phyloP scores from a whole-genome alignment of 495 filamentous ascomycete species.

The Sordaria brevicollis region DNA sequence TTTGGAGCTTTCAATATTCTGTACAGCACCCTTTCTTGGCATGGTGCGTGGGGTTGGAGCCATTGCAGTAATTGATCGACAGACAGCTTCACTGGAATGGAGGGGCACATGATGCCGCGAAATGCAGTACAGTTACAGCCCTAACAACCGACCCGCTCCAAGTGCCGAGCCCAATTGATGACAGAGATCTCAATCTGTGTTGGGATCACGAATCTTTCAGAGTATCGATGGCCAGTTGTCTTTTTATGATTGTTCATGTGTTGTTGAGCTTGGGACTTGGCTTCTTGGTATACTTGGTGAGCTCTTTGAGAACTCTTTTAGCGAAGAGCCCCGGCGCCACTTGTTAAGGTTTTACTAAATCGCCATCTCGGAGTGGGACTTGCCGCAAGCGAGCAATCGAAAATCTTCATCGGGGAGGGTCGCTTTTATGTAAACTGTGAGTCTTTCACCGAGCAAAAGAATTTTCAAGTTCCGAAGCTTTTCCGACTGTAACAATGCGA shows the following conservation, averaged over 20 bases:
- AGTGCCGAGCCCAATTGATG: neutral
- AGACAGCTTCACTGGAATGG: neutral
- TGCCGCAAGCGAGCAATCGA: neutral
- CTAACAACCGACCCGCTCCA: neutral
- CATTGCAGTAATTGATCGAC: neutral
- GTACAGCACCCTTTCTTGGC: neutral
- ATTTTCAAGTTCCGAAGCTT: neutral
- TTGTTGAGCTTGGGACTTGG: too few species aligned
- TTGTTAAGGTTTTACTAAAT: neutral
- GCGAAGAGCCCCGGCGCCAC: neutral
- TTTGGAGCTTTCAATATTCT: neutral
- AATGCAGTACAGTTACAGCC: neutral
- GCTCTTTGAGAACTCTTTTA: neutral
- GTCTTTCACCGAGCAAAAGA: neutral
- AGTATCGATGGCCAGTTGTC: neutral
- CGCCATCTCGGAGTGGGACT: neutral
- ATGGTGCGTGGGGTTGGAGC: neutral
- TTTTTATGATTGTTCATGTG: too few species aligned
- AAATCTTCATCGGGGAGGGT: neutral
- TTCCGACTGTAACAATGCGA: neutral
- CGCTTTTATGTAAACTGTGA: too few species aligned
- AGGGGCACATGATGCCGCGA: neutral
- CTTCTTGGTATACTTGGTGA: too few species aligned
- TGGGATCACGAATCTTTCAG: neutral
- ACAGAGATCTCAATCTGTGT: neutral